Evolutionary conservation across 2,329 filamentous ascomycete genomes (phyloP).

Genomic region (Arthrocladium fulminans): DNA sequence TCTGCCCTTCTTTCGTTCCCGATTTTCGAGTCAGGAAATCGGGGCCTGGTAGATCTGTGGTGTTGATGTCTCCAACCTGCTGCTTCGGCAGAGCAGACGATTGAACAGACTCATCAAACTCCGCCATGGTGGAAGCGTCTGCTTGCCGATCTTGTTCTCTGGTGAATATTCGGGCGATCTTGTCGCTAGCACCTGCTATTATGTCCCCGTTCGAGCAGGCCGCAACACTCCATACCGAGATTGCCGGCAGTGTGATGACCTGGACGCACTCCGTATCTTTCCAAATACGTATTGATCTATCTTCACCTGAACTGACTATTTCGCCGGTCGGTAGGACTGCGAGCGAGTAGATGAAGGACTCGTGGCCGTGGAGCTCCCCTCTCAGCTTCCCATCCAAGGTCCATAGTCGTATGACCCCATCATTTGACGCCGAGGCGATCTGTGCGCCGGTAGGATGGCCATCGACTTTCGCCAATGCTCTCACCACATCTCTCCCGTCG

Average conservation of each 20-base stretch:
- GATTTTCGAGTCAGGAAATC: conserved; percentile 74
- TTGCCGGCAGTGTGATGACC: conserved; percentile 92
- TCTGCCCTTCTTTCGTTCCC: conserved; percentile 92
- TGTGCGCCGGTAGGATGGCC: conserved; percentile 73
- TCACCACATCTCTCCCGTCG: conserved; percentile 68
- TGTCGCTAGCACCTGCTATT: conserved; percentile 85
- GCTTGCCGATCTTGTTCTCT: conserved; percentile 62
- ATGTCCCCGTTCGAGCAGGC: conserved; percentile 78
- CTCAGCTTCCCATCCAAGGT: conserved; percentile 68
- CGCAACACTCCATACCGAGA: conserved; percentile 93
- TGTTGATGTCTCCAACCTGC: conserved; percentile 74
- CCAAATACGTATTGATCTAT: conserved; percentile 90
- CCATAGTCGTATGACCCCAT: conserved; percentile 81
- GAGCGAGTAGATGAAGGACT: conserved; percentile 89
- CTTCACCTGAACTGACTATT: conserved; percentile 83
- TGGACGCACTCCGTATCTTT: conserved; percentile 73
- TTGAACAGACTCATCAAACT: conserved; percentile 75
- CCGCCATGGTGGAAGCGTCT: conserved; percentile 55
- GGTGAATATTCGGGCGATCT: conserved; percentile 75
- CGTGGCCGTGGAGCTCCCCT: conserved; percentile 73
- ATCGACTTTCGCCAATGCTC: conserved; percentile 73
- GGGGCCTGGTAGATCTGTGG: conserved; percentile 80
- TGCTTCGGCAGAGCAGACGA: conserved; percentile 81
- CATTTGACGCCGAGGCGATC: conserved; percentile 92
- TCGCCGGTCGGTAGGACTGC: conserved; percentile 71